phyloP scores from a whole-genome alignment of 352 stramenopile genomes.

The Phytopythium aichiense region DNA sequence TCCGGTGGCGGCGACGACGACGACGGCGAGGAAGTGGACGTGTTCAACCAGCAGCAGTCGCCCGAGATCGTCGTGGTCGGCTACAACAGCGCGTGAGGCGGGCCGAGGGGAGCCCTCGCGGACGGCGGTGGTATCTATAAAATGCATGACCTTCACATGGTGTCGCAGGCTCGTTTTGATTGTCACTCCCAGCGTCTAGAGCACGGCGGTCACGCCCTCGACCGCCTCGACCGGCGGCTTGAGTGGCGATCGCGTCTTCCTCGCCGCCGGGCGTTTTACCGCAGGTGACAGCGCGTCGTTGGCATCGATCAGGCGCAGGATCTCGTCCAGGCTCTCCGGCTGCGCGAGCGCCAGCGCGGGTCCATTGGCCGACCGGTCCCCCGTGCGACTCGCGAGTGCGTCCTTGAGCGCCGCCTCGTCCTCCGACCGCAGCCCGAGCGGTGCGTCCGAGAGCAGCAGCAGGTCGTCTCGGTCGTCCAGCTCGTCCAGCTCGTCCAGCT shows the following conservation, averaged over 20 bases:
- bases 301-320: conserved; percentile 12
- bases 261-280: neutral
- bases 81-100: conserved; percentile 12
- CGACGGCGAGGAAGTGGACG: conserved; percentile 38
- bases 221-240: neutral
- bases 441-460: neutral
- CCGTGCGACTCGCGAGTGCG: neutral
- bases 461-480: conserved; percentile 11
- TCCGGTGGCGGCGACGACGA: conserved; percentile 25
- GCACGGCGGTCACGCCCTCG: neutral
- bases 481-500: conserved; percentile 7
- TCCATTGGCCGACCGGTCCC: neutral
- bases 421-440: neutral
- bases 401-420: neutral
- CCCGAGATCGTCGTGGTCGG: conserved; percentile 30
- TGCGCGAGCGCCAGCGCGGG: conserved; percentile 14
- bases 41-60: conserved; percentile 16
- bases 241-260: neutral
- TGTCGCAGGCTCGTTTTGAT: neutral
- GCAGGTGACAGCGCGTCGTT: neutral
- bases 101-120: no score
- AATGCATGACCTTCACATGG: neutral
- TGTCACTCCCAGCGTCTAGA: neutral
- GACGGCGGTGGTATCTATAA: neutral
- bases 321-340: conserved; percentile 16